phyloP scores from a whole-genome alignment of 2,329 filamentous ascomycete genomes.

The Colletotrichum melonis region DNA sequence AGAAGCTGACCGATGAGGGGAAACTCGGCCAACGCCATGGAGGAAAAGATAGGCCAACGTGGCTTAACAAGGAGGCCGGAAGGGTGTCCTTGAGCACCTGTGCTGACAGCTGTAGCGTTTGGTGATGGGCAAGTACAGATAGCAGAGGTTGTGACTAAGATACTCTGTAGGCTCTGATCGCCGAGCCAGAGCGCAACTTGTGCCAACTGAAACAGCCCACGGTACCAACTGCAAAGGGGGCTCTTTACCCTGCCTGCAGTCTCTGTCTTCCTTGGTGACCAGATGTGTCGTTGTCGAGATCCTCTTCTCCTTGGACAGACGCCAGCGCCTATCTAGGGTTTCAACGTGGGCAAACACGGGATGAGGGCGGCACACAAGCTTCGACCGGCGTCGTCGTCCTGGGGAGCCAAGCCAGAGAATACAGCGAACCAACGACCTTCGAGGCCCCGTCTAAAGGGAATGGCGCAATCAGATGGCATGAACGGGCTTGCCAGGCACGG shows the following conservation, averaged over 20 bases:
- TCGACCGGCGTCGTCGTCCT: constrained; percentile 1
- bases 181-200: constrained; percentile 11
- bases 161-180: not conserved
- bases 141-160: not conserved
- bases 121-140: not conserved
- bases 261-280: not conserved
- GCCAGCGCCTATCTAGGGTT: constrained; percentile 15
- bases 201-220: not conserved
- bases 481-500: not conserved
- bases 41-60: not conserved
- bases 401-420: not conserved
- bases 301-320: not conserved
- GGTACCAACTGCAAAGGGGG: not conserved
- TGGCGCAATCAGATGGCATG: constrained; percentile 10
- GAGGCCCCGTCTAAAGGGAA: not conserved
- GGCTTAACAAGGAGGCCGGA: constrained; percentile 21
- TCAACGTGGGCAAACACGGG: constrained; percentile 12
- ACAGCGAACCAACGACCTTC: not conserved
- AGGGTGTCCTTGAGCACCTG: constrained; percentile 5
- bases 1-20: not conserved
- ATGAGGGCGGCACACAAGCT: constrained; percentile 9
- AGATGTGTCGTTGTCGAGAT: constrained; percentile 15
- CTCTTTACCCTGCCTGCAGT: not conserved
- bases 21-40: not conserved
- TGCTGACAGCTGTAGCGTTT: too few species aligned